Conservation (phyloP, 352 stramenopile genomes). For the Phytopythium aichiense region DNA sequence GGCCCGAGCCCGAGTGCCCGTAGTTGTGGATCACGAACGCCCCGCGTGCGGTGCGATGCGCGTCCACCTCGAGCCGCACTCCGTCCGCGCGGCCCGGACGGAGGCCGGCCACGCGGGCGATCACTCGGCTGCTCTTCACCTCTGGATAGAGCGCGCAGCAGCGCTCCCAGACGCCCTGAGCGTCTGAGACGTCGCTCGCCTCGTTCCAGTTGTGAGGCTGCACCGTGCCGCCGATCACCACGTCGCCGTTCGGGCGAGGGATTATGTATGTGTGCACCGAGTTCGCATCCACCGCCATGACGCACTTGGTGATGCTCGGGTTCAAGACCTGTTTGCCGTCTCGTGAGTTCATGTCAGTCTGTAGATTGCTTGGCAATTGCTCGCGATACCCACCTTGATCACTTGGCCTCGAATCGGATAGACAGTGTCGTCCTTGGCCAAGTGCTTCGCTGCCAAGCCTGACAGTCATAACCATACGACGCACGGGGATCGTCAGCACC, state of each 20-base stretch:
- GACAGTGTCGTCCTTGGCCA: slow-evolving; percentile 36
- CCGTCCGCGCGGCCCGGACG: slow-evolving; percentile 35
- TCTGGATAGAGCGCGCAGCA: slow-evolving; percentile 37
- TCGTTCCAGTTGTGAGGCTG: slow-evolving; percentile 55
- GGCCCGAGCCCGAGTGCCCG: slow-evolving; percentile 54
- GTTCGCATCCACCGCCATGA: slow-evolving; percentile 37
- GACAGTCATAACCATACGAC: not conserved
- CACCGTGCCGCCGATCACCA: slow-evolving; percentile 62
- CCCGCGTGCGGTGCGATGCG: slow-evolving; percentile 22
- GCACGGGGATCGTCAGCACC: not conserved
- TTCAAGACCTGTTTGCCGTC: slow-evolving; percentile 29
- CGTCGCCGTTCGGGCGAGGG: slow-evolving; percentile 47
- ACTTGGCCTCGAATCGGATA: slow-evolving; percentile 62
- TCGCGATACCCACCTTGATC: slow-evolving; percentile 29
- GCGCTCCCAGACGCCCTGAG: slow-evolving; percentile 45
- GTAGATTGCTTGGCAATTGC: not conserved
- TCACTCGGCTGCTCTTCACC: slow-evolving; percentile 35
- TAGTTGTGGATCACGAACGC: slow-evolving; percentile 72
- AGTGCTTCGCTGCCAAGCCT: slow-evolving; percentile 39
- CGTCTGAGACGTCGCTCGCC: slow-evolving; percentile 33
- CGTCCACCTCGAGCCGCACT: slow-evolving; percentile 45
- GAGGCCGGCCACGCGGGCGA: slow-evolving; percentile 36
- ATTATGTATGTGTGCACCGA: slow-evolving; percentile 67
- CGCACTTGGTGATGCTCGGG: slow-evolving; percentile 43
- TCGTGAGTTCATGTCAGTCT: not conserved